Base-by-base conservation (phyloP, 768 basidiomycete genomes). In the Tulasnella sp. region DNA sequence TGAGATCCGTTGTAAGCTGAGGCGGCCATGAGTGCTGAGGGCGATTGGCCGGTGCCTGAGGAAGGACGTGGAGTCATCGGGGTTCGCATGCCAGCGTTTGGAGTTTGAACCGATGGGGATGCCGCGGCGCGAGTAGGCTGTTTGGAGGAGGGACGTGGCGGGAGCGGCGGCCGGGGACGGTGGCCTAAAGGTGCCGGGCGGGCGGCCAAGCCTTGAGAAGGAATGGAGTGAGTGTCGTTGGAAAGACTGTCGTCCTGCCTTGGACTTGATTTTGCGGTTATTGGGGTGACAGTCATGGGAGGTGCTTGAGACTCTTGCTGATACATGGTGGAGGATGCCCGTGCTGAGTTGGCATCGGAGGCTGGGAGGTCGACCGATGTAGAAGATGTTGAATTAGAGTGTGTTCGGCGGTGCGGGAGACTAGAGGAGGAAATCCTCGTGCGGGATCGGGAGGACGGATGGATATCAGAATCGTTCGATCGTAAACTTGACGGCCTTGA, bases 221-320 rank as follows among this genome's bases (percentile, higher is more conserved):
- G 35, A 61, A 42, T 44, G 57, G 55, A 71, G 13, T 55, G 69
- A 35, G 61, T 5, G 16, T 29, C 61, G 61, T 67, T 67, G 61
- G 61, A 32, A 67, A 29, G 61, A 35, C 35, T 35, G 61, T 67
- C 61, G 29, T 67, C 26, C 61, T 67, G 61, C 32, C 61, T 23
- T 67, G 61, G 61, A 35, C 61, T 18, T 67, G 61, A 67, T 35
- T 29, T 67, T 67, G 61, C 61, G 61, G 61, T 35, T 26, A 67
- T 67, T 67, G 61, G 61, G 61, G 71, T 72, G 37, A 72, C 71
- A 72, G 71, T 72, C 71, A 72, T 72, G 71, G 32, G 11, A 7
- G 61, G 61, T 67, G 9, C 32, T 67, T 67, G 61, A n/a, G n/a
- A n/a, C 39, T 87, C 87, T 67, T 67, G 57, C n/a, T n/a, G n/a